These are phyloP conservation scores for Begonia loranthoides DNA, from an alignment of 306 rosid species.

Conservation along the genomic window DNA sequence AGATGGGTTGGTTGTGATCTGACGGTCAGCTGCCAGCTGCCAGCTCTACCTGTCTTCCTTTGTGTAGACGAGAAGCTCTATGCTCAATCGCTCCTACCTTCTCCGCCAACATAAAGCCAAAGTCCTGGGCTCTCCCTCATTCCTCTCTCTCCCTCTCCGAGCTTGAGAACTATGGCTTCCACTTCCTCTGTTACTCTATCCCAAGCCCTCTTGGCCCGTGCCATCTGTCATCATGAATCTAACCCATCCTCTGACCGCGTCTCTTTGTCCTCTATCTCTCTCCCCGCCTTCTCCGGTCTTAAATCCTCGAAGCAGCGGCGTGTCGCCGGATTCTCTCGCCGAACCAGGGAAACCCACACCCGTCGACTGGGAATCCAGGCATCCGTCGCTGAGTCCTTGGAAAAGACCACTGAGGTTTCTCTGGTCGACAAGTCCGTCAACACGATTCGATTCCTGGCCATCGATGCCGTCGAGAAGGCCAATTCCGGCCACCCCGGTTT, in stretches of 20 bases:
- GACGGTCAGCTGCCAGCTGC: slow-evolving; percentile 36
- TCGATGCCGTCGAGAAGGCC: slow-evolving; percentile 60
- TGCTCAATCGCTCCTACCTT: slow-evolving; percentile 1
- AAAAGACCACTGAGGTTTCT: slow-evolving; percentile 21
- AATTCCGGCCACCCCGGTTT: slow-evolving; percentile 61
- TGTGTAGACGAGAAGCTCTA: slow-evolving; percentile 27
- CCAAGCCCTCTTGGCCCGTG: slow-evolving; percentile 45
- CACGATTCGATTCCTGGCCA: slow-evolving; percentile 44
- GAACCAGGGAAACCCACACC: background rate
- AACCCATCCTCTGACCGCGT: slow-evolving; percentile 32
- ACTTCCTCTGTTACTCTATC: slow-evolving; percentile 60
- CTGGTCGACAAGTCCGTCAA: slow-evolving; percentile 46
- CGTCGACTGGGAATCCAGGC: slow-evolving; percentile 23
- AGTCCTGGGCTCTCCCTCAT: slow-evolving; percentile 6
- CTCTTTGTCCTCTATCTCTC: slow-evolving; percentile 35
- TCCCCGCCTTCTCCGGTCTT: slow-evolving; percentile 44
- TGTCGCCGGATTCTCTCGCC: slow-evolving; percentile 16
- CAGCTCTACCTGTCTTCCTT: slow-evolving; percentile 19
- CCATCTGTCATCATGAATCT: slow-evolving; percentile 35
- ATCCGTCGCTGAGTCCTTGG: slow-evolving; percentile 31
- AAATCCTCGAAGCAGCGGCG: slow-evolving; percentile 25
- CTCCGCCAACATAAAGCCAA: background rate
- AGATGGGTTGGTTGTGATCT: slow-evolving; percentile 22
- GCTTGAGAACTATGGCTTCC: slow-evolving; percentile 48
- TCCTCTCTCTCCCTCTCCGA: slow-evolving; percentile 4